phyloP scores from a whole-genome alignment of 2,329 filamentous ascomycete species.

The Aureobasidium namibiae region DNA sequence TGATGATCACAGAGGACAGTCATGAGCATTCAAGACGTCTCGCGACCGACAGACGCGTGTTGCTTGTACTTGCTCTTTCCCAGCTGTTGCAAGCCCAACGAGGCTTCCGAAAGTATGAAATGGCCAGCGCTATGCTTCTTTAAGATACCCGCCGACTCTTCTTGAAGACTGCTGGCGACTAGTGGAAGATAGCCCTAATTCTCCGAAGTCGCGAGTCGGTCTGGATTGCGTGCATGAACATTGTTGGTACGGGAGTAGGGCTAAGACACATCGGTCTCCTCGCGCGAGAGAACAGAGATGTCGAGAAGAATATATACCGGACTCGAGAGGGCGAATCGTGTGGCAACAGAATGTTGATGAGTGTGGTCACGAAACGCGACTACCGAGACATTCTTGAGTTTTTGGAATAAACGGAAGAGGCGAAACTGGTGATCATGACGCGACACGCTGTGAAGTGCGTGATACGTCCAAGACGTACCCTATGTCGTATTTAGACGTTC shows the following conservation, averaged over 20 bases:
- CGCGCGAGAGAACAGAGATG: not conserved
- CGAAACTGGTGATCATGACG: not conserved
- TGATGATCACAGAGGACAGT: too few relatives aligned
- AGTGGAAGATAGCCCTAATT: too few relatives aligned
- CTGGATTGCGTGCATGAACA: not conserved
- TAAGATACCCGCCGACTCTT: too few relatives aligned
- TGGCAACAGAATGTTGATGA: not conserved
- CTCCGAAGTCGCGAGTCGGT: not conserved
- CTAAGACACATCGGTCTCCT: not conserved
- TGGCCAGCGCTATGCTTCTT: too few relatives aligned
- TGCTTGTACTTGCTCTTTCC: too few relatives aligned
- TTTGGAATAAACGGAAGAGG: not conserved
- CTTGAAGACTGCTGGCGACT: not conserved
- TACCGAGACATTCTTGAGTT: not conserved
- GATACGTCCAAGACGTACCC: not conserved
- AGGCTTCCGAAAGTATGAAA: not conserved
- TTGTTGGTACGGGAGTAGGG: not conserved
- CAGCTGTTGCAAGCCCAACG: not conserved
- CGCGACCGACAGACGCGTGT: too few relatives aligned
- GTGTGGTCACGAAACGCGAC: not conserved
- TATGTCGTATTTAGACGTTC: not conserved
- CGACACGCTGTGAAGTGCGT: not conserved
- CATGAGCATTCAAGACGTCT: too few relatives aligned
- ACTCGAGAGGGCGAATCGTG: not conserved
- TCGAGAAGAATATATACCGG: not conserved